Evolutionary conservation across 352 stramenopile species (phyloP), one percentile per base, ranked within the genome.

Genomic region (Pythium dissotocum): DNA sequence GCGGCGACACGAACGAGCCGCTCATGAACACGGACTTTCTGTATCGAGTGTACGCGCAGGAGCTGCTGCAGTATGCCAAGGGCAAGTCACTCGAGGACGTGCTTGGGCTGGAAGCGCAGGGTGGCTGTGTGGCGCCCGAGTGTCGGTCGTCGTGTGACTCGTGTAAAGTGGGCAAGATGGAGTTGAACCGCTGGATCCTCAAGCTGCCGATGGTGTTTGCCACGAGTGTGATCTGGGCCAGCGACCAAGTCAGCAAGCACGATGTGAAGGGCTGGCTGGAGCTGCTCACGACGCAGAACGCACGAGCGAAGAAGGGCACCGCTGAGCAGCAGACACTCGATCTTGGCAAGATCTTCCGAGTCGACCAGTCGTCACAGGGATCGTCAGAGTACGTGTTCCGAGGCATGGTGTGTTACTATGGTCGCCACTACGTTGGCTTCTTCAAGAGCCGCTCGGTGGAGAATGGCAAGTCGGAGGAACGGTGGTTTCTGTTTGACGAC

Each of bases 381-480:
- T 73, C 69, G 35, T 83, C 77, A 3, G 62, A 82, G 52, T 95
- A 93, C 62, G 63, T 73, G 40, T 95, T 95, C 68, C 75, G 87
- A 21, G 87, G 87, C 59, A 85, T 95, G 61, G 87, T 95, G 54
- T 95, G 87, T 53, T 95, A 95, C 73, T 95, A 95, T 53, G 87
- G 87, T 35, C 76, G 82, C 6, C 87, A 95, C 66, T 95, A 95
- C 65, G 87, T 95, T 7, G 86, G 87, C 16, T 95, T 95, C 67
- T 95, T 95, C 63, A 78, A 83, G 33, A 93, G 85, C 73, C 83
- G 77, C 16, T 86, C 80, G 51, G 54, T 85, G 10, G 77, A 84
- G 52, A 72, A 90, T 40, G 83, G 78, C 33, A 70, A 81, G 6
- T 76, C 79, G 13, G 40, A 75, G 2, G 83, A 93, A 59, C 70